Percentiles rank a stretch among this genome's conserved stretches.
phyloP scores from a whole-genome alignment of 164 flowering plant species.

The Annona squamosa region DNA sequence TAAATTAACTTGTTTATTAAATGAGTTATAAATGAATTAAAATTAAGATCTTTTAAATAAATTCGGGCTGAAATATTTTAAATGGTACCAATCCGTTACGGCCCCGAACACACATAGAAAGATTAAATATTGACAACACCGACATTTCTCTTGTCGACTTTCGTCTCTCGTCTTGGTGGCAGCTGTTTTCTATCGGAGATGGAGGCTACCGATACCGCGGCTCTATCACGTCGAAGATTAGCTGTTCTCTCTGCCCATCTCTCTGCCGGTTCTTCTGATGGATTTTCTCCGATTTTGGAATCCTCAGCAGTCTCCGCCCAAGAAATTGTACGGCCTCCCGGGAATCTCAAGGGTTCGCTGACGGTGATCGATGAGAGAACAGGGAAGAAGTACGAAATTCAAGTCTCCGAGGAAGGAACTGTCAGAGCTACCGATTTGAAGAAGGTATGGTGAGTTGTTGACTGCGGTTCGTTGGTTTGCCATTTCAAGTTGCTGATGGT shows the following conservation, averaged over 20 bases:
- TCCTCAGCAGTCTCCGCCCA: constrained; percentile 44
- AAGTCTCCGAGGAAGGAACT: constrained; percentile 73
- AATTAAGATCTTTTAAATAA: too few relatives aligned
- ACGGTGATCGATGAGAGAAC: constrained; percentile 72
- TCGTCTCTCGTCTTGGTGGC: too few relatives aligned
- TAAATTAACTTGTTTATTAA: too few relatives aligned
- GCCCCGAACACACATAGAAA: too few relatives aligned
- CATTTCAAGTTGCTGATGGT: not conserved
- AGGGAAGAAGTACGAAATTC: constrained; percentile 61
- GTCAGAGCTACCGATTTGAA: constrained; percentile 80
- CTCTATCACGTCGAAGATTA: constrained; percentile 42
- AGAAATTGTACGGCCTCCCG: constrained; percentile 38
- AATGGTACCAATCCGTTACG: too few relatives aligned
- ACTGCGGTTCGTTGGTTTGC: not conserved
- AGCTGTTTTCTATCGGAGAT: not conserved
- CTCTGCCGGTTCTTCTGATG: constrained; percentile 10
- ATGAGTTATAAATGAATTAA: too few relatives aligned
- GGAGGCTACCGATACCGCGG: constrained; percentile 27
- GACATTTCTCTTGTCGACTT: too few relatives aligned
- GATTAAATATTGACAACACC: too few relatives aligned
- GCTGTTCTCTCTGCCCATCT: constrained; percentile 74
- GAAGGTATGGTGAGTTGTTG: constrained; percentile 41
- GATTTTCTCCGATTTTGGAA: constrained; percentile 27
- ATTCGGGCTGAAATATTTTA: too few relatives aligned
- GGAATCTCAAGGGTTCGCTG: constrained; percentile 50